Percentiles rank a stretch among this genome's conserved stretches.
Evolutionary conservation across 2,329 filamentous ascomycete genomes (phyloP).

Genomic region (Diaporthe australafricana): DNA sequence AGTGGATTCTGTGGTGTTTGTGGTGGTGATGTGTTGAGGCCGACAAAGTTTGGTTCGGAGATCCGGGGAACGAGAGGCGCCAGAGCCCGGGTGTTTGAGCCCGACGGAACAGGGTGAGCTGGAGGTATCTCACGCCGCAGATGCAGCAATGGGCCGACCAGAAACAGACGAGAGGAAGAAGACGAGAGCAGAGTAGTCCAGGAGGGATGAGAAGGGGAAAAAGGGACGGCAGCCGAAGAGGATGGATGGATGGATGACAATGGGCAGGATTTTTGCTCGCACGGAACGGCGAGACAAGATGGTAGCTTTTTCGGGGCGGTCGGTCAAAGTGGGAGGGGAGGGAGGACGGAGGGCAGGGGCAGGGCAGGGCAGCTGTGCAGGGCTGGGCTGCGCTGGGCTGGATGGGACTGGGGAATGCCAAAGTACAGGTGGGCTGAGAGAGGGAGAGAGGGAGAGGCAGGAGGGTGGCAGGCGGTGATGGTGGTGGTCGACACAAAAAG

Average conservation of each 20-base stretch:
- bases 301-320: slow-evolving; percentile 35
- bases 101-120: slow-evolving; percentile 31
- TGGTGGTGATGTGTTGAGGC: slow-evolving; percentile 3
- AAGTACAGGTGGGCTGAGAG: slow-evolving; percentile 34
- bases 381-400: slow-evolving; percentile 29
- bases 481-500: slow-evolving; percentile 15
- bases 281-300: slow-evolving; percentile 33
- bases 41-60: slow-evolving; percentile 32
- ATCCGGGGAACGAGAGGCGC: slow-evolving; percentile 32
- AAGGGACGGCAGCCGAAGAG: slow-evolving; percentile 14
- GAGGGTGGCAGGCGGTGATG: slow-evolving; percentile 19
- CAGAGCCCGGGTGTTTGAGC: slow-evolving; percentile 31
- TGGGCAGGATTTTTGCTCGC: slow-evolving; percentile 24
- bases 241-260: slow-evolving; percentile 23
- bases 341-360: slow-evolving; percentile 36
- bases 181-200: slow-evolving; percentile 11
- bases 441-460: slow-evolving; percentile 19
- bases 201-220: not conserved
- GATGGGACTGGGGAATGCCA: slow-evolving; percentile 19
- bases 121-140: slow-evolving; percentile 19
- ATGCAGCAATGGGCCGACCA: slow-evolving; percentile 19
- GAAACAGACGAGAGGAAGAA: slow-evolving; percentile 4
- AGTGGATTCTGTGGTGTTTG: not conserved
- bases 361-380: slow-evolving; percentile 36
- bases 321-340: slow-evolving; percentile 40